Evolutionary conservation across 495 filamentous ascomycete species (phyloP), one percentile per base, ranked within the genome.

Genomic region (Chaetomium tenue): DNA sequence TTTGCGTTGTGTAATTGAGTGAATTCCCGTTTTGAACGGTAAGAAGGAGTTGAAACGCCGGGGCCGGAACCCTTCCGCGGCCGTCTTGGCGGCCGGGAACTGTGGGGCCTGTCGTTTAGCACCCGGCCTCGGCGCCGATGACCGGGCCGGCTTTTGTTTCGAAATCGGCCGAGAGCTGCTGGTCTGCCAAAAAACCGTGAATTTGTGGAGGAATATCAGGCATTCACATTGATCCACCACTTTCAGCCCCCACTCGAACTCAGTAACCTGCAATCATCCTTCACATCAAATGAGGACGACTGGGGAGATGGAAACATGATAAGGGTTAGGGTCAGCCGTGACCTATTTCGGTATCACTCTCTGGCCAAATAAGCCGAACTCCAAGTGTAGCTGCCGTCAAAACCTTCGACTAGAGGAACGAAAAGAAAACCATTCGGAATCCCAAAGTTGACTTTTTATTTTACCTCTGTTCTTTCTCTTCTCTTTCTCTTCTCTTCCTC

Each of bases 71-170:
- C 12, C 51, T 2, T 26, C 3, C 18, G 53, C 23, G 37, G 55
- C 37, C 37, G 56, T 40, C 56, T 59, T 59, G 56, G 39, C 56
- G 33, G 25, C 56, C 56, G 23, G 23, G 40, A 47, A 12, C 30
- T 28, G 16, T 47, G 42, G 56, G 56, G 40, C 2, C 12, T 33
- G 28, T 22, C 5, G 56, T 59, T 59, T 59, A 18, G 18, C 12
- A 16, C 40, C 56, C 40, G 56, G n/a, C 22, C 40, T 13, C 40
- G 39, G 12, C 9, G 40, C 39, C 56, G 16, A 42, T 6, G 40
- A 16, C 40, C 40, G 56, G 25, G 22, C 40, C 40, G 39, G 23
- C 20, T 30, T 3, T 20, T 0, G 22, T 42, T 42, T 47, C 40
- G 56, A 39, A 5, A 3, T 28, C 6, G 37, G 55, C 16, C 37